Conservation (phyloP, 2,329 filamentous ascomycete species). For the Aspergillus phoenicis region DNA sequence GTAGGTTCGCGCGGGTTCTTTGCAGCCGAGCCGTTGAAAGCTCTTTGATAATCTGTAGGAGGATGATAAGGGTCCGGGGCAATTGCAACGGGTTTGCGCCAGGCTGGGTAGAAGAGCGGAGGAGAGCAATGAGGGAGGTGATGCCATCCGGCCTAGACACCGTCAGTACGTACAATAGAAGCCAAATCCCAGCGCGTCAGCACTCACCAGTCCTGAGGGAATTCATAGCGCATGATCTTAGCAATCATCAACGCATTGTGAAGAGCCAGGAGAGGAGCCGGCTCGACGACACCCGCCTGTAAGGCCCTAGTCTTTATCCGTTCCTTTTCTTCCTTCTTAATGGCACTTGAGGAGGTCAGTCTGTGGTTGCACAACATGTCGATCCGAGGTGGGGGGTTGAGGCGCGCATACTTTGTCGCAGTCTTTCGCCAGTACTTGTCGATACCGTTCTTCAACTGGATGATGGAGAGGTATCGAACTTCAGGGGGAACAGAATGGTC, state of each 20-base stretch:
- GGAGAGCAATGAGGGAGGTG: conserved; percentile 60
- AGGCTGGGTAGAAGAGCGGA: conserved; percentile 59
- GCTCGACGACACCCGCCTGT: conserved; percentile 75
- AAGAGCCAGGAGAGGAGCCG: conserved; percentile 72
- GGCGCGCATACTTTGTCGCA: conserved; percentile 61
- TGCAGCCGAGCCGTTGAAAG: conserved; percentile 77
- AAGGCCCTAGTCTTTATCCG: conserved; percentile 75
- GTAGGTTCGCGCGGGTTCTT: conserved; percentile 73
- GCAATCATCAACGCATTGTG: conserved; percentile 87
- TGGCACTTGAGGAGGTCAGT: conserved; percentile 50
- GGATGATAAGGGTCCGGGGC: conserved; percentile 70
- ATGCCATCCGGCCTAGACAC: conserved; percentile 50
- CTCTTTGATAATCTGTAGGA: conserved; percentile 89
- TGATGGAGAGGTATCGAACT: conserved; percentile 84
- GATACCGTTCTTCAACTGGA: conserved; percentile 95
- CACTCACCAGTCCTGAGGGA: conserved; percentile 75
- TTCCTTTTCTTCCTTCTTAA: conserved; percentile 71
- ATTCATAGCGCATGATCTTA: conserved; percentile 88
- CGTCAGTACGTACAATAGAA: conserved; percentile 11
- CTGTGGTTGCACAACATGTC: background rate
- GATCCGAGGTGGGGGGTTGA: background rate
- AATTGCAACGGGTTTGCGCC: conserved; percentile 67
- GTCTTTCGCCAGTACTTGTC: conserved; percentile 91
- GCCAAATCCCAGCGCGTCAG: no score
- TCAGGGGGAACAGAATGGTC: conserved; percentile 75